phyloP scores from a whole-genome alignment of 306 rosid genomes.

The Comarum palustre region DNA sequence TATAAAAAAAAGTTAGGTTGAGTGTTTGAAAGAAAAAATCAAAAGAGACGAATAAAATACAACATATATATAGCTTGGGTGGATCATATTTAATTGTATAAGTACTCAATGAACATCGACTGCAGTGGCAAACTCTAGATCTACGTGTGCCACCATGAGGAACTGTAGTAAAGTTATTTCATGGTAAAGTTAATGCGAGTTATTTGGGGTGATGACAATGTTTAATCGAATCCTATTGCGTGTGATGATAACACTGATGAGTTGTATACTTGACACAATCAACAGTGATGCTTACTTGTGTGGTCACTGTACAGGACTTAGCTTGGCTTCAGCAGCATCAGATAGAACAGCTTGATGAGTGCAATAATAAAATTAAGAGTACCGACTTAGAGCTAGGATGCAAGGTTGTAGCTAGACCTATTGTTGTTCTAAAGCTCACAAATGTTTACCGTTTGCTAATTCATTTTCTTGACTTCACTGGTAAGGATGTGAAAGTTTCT shows the following conservation, averaged over 20 bases:
- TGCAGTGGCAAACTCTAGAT: too few species aligned
- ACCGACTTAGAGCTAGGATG: slow-evolving; percentile 25
- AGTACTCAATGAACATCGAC: too few species aligned
- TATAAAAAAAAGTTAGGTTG: too few species aligned
- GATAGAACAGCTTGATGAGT: slow-evolving; percentile 39
- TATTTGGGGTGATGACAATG: not conserved
- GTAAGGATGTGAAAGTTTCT: slow-evolving; percentile 41
- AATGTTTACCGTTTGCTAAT: slow-evolving; percentile 26
- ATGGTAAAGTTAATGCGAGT: not conserved
- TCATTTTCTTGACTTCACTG: slow-evolving; percentile 23
- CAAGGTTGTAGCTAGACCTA: slow-evolving; percentile 41
- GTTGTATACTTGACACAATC: not conserved
- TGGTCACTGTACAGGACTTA: slow-evolving; percentile 46
- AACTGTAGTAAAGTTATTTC: too few species aligned
- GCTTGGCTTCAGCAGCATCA: slow-evolving; percentile 83
- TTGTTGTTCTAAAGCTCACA: not conserved
- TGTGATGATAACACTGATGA: not conserved
- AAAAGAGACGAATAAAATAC: too few species aligned
- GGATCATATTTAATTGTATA: too few species aligned
- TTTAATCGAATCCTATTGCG: not conserved
- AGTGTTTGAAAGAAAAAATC: too few species aligned
- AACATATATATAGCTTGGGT: too few species aligned
- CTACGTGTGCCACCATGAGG: too few species aligned
- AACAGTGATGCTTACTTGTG: slow-evolving; percentile 9
- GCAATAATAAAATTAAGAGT: slow-evolving; percentile 32